Evolutionary conservation across 106 monocot genomes (phyloP), one percentile per base, ranked within the genome.

Genomic region (Posidonia australis): DNA sequence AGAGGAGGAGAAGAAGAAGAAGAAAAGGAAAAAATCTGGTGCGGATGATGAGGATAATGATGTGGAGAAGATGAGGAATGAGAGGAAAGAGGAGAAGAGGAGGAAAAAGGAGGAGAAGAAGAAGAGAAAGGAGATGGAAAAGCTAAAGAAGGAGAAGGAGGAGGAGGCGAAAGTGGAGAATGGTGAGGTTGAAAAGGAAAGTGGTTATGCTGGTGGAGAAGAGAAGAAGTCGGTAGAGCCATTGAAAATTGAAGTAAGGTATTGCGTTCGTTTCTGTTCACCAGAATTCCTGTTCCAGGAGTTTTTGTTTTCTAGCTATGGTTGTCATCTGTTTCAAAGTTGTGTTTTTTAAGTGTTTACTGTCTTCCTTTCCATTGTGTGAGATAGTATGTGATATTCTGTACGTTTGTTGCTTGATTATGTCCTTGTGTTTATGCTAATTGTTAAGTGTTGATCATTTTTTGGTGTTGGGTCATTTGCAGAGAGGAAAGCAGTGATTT

Each of bases 401-500:
- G 36, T 36, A 36, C 7, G 36, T 36, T 36, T 36, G 7, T 36
- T 36, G 36, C 5, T 36, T 36, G 7, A 36, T 4, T 7, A 2
- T 36, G 36, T 36, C 7, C 36, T 36, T 36, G 5, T 36, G 2
- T 36, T 4, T 36, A 36, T 36, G 36, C 5, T 36, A 4, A 36
- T 36, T 36, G 36, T 2, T 36, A 36, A 36, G 7, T 36, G 7
- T 36, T 36, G 28, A n/a, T n/a, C n/a, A n/a, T n/a, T n/a, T n/a
- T n/a, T n/a, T n/a, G n/a, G n/a, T n/a, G n/a, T n/a, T 22, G 56
- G 16, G 41, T 52, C 22, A 24, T 46, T 81, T 53, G 46, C 86
- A 98, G 96, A 62, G 87, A 85, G 51, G 58, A 81, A 20, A 68
- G 44, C 59, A 41, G 48, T 6, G 57, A 59, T 58, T 46, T 27